Evolutionary conservation across 2,329 filamentous ascomycete genomes (phyloP).

Genomic region (Colletotrichum sp.): DNA sequence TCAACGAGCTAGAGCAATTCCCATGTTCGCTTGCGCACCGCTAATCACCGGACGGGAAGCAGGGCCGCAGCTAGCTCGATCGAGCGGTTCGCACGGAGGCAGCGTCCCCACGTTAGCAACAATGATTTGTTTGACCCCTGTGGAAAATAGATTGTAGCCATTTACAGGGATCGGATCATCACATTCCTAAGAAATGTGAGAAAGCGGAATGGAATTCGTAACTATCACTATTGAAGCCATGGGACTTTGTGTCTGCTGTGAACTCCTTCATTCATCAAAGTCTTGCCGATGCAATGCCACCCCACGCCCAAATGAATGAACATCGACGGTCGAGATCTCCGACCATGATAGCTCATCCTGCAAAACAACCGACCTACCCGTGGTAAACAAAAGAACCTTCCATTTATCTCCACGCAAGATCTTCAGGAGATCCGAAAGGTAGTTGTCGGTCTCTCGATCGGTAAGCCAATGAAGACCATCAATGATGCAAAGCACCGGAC

Average conservation of each 20-base stretch:
- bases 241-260: too few relatives aligned
- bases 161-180: neutral
- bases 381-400: neutral
- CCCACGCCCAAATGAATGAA: neutral
- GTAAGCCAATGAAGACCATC: neutral
- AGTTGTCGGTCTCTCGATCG: neutral
- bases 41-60: neutral
- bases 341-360: neutral
- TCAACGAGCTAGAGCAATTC: neutral
- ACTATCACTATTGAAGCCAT: too few relatives aligned
- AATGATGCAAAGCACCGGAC: neutral
- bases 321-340: neutral
- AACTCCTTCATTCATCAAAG: neutral
- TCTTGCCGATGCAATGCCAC: neutral
- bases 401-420: neutral
- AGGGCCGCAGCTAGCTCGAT: neutral
- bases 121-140: neutral
- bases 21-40: neutral
- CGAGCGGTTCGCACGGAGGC: neutral
- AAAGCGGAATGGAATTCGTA: too few relatives aligned
- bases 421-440: neutral
- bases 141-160: neutral
- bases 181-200: too few relatives aligned
- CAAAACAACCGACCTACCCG: neutral
- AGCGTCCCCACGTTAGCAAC: rapidly evolving